Percentiles rank a stretch among this genome's conserved stretches.
phyloP scores from a whole-genome alignment of 169 alveolate species.

The Plasmodium relictum region DNA sequence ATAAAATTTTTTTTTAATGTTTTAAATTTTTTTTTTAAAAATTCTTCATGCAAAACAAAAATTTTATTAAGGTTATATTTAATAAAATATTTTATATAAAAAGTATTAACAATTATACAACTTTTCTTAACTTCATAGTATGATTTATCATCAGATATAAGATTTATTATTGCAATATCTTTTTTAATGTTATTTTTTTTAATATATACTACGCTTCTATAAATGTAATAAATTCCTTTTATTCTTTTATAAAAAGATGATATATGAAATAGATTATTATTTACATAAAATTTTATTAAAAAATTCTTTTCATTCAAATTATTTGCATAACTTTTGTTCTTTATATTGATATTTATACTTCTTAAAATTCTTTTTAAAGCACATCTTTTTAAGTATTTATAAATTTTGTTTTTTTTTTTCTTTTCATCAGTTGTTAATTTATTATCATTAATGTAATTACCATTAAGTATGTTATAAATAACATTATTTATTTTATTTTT shows the following conservation, averaged over 20 bases:
- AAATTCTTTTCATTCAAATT: conserved; percentile 43
- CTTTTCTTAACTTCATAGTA: conserved; percentile 16
- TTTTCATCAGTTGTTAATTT: not conserved
- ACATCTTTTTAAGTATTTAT: not conserved
- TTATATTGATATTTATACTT: conserved; percentile 16
- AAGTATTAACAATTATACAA: conserved; percentile 14
- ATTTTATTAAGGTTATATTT: conserved; percentile 41
- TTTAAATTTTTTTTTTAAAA: not conserved
- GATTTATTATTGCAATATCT: conserved; percentile 45
- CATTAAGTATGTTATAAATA: not conserved
- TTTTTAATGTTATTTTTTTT: conserved; percentile 5
- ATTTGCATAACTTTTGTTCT: conserved; percentile 32
- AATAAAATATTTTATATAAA: conserved; percentile 60
- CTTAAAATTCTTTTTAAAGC: conserved; percentile 30
- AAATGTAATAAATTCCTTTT: conserved; percentile 44
- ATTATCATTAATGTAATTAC: not conserved
- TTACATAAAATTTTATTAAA: conserved; percentile 47
- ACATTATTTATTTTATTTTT: conserved; percentile 5
- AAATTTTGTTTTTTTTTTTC: conserved; percentile 13
- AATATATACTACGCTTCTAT: conserved; percentile 38
- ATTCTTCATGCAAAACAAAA: conserved; percentile 1
- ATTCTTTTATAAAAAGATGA: conserved; percentile 59
- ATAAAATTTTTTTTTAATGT: not conserved
- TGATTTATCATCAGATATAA: conserved; percentile 36
- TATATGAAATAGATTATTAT: conserved; percentile 28